Percentiles rank a stretch among this genome's conserved stretches.
phyloP scores from a whole-genome alignment of 257 asterid genomes.

The Parsonsia alboflavescens region DNA sequence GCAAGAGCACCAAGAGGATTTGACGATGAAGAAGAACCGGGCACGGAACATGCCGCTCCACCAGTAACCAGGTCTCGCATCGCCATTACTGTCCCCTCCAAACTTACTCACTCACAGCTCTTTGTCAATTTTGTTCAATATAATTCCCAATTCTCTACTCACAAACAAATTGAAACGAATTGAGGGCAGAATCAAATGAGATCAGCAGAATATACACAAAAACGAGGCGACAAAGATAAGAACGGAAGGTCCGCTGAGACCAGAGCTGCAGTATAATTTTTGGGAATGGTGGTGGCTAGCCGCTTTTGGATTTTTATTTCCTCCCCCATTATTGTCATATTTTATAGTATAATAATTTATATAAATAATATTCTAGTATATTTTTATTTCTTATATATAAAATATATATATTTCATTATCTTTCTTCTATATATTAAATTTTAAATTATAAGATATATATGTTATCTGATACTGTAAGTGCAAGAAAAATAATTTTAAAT shows the following conservation, averaged over 20 bases:
- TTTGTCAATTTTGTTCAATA: background rate
- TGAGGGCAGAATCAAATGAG: background rate
- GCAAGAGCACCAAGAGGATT: conserved; percentile 94
- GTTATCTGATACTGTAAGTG: too few relatives aligned
- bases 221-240: conserved; percentile 11
- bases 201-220: conserved; percentile 7
- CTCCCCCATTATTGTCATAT: too few relatives aligned
- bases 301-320: background rate
- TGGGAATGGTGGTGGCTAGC: conserved; percentile 4
- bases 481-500: too few relatives aligned
- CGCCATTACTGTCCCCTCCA: conserved; percentile 44
- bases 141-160: background rate
- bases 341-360: too few relatives aligned
- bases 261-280: background rate
- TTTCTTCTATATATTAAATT: too few relatives aligned
- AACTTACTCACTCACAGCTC: background rate
- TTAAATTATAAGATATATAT: too few relatives aligned
- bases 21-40: conserved; percentile 80
- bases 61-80: conserved; percentile 90
- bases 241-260: background rate
- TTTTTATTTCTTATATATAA: too few relatives aligned
- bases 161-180: too few relatives aligned
- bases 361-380: too few relatives aligned
- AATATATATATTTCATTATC: too few relatives aligned
- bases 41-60: conserved; percentile 81